phyloP scores from a whole-genome alignment of 2,329 filamentous ascomycete species.

The Daldinia sp. region DNA sequence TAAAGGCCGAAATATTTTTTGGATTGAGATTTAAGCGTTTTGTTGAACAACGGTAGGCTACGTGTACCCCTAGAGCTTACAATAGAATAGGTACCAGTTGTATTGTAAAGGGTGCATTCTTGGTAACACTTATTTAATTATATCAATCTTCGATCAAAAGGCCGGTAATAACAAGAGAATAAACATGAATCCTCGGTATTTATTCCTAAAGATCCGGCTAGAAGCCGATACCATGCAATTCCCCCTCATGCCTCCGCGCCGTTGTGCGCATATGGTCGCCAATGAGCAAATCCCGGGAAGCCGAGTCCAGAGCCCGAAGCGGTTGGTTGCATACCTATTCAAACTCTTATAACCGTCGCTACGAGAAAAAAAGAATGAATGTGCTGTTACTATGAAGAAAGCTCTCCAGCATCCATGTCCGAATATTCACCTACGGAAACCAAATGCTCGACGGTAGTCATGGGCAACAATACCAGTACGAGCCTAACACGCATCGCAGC shows the following conservation, averaged over 20 bases:
- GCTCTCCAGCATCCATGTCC: background rate
- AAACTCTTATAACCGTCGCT: background rate
- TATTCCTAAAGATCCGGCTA: background rate
- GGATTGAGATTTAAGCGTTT: background rate
- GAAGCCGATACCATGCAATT: slow-evolving; percentile 30
- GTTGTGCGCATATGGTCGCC: background rate
- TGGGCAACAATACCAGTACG: slow-evolving; percentile 10
- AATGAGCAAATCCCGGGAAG: slow-evolving; percentile 36
- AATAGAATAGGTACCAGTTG: too few species aligned
- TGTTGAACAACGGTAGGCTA: background rate
- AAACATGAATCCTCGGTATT: slow-evolving; percentile 2
- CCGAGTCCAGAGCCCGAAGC: slow-evolving; percentile 37
- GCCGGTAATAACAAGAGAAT: background rate
- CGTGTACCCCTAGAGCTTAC: too few species aligned
- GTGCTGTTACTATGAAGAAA: background rate
- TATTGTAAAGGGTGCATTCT: too few species aligned
- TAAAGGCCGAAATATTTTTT: background rate
- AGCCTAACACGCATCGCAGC: slow-evolving; percentile 47
- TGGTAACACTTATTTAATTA: too few species aligned
- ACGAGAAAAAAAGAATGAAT: background rate
- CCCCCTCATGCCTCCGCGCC: slow-evolving; percentile 29
- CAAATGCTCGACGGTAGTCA: slow-evolving; percentile 8
- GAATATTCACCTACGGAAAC: background rate
- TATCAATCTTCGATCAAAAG: background rate
- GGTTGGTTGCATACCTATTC: slow-evolving; percentile 5